Evolutionary conservation across 2,329 filamentous ascomycete species (phyloP).

Genomic region (Proliferodiscus dingleyae): DNA sequence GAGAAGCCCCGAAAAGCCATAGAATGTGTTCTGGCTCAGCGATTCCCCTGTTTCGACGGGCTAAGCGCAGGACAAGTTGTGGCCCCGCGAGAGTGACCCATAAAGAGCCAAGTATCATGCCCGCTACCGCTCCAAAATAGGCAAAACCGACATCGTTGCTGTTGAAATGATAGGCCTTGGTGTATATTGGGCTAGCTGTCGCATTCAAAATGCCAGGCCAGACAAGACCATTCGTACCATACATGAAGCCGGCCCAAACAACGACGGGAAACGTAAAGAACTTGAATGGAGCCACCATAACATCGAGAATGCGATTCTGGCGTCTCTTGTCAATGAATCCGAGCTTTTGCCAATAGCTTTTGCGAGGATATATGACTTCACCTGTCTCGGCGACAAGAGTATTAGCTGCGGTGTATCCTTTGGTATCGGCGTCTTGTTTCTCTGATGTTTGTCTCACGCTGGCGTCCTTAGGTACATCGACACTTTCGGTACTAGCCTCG

Average conservation of each 20-base stretch:
- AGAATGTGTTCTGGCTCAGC: conserved; percentile 29
- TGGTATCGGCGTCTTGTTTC: not conserved
- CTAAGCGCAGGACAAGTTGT: conserved; percentile 27
- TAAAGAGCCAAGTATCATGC: conserved; percentile 23
- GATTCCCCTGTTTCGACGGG: conserved; percentile 37
- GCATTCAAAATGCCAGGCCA: conserved; percentile 33
- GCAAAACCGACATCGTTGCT: conserved; percentile 29
- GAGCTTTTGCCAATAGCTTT: conserved; percentile 40
- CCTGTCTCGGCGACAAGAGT: conserved; percentile 25
- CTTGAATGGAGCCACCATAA: conserved; percentile 31
- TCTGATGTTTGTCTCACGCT: not conserved
- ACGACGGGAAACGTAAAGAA: conserved; percentile 33
- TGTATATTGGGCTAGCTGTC: conserved; percentile 29
- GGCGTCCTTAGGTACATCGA: not conserved
- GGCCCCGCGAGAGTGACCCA: conserved; percentile 18
- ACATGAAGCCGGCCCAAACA: conserved; percentile 32
- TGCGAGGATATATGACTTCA: conserved; percentile 31
- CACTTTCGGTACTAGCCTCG: conserved; percentile 5
- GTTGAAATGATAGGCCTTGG: conserved; percentile 30
- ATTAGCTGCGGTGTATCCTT: not conserved
- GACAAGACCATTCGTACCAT: conserved; percentile 31
- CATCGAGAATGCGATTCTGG: conserved; percentile 37
- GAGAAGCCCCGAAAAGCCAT: conserved; percentile 29
- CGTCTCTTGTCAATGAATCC: conserved; percentile 37
- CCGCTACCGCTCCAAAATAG: conserved; percentile 28